phyloP scores from a whole-genome alignment of 2,329 filamentous ascomycete species.

The Monosporascus sp. region DNA sequence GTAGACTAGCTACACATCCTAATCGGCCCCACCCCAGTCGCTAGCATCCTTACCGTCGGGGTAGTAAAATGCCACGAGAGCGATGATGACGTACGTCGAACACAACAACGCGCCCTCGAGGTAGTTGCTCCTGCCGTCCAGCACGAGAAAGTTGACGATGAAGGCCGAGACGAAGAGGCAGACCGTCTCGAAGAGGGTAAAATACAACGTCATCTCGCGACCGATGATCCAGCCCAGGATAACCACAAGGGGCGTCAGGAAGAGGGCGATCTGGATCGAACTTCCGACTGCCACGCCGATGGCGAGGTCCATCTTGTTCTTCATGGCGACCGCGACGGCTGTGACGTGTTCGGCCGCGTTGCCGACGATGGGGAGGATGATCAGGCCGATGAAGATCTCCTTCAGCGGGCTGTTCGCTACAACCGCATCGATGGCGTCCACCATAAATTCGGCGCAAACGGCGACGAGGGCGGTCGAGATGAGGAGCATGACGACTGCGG shows the following conservation, averaged over 20 bases:
- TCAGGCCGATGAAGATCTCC: constrained; percentile 65
- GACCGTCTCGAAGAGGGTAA: constrained; percentile 84
- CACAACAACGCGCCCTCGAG: constrained; percentile 70
- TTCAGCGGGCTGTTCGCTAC: constrained; percentile 50
- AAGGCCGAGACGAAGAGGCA: constrained; percentile 79
- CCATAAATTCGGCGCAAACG: constrained; percentile 64
- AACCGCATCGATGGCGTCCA: constrained; percentile 60
- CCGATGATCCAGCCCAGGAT: constrained; percentile 66
- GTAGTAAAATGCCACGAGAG: constrained; percentile 62
- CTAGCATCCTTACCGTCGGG: constrained; percentile 46
- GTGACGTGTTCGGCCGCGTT: constrained; percentile 71
- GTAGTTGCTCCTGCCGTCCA: constrained; percentile 83
- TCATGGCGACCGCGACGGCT: constrained; percentile 63
- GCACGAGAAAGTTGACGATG: constrained; percentile 81
- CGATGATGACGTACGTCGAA: constrained; percentile 63
- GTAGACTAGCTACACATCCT: not conserved
- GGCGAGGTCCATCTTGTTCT: constrained; percentile 72
- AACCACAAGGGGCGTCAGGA: constrained; percentile 65
- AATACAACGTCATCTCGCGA: constrained; percentile 73
- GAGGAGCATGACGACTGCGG: constrained; percentile 57
- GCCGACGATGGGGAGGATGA: constrained; percentile 67
- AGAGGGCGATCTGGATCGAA: constrained; percentile 67
- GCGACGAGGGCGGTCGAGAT: constrained; percentile 61
- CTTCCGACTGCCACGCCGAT: constrained; percentile 67
- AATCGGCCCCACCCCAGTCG: constrained; percentile 18